phyloP scores from a whole-genome alignment of 805 yeast genomes.

The Candida insectorum region DNA sequence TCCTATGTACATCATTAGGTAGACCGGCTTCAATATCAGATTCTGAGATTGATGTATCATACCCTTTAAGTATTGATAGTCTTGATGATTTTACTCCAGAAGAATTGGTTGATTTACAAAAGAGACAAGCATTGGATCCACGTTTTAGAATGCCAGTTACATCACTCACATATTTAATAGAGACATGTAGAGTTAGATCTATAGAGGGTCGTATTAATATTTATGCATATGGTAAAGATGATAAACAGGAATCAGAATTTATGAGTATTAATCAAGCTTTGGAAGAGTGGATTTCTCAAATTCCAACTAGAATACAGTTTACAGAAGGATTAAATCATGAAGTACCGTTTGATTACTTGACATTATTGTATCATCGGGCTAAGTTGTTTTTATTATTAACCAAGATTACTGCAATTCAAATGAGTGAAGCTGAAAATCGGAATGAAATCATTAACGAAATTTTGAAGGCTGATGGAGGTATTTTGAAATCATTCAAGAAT shows the following conservation, averaged over 20 bases:
- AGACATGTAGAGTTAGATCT: conserved; percentile 8
- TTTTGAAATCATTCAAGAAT: conserved; percentile 8
- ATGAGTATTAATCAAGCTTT: conserved; percentile 3
- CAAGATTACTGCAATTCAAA: conserved; percentile 4
- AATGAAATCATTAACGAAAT: conserved; percentile 1
- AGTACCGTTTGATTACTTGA: conserved; percentile 8
- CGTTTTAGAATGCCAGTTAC: conserved; percentile 7
- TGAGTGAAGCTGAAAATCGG: not conserved
- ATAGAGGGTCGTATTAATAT: conserved; percentile 9
- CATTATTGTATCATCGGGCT: conserved; percentile 9
- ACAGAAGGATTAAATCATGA: conserved; percentile 7
- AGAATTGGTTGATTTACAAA: conserved; percentile 1
- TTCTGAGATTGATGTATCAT: conserved; percentile 8
- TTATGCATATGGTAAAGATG: conserved; percentile 3
- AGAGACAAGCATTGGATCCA: conserved; percentile 1
- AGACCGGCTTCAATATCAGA: conserved; percentile 9
- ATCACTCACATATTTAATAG: conserved; percentile 6
- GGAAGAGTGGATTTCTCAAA: conserved; percentile 4
- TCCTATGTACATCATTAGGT: conserved; percentile 10
- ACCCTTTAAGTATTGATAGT: conserved; percentile 8
- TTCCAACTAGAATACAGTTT: conserved; percentile 7
- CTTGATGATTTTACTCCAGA: conserved; percentile 1
- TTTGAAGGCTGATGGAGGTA: conserved; percentile 8
- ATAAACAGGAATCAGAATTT: not conserved
- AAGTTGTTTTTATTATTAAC: conserved; percentile 9